phyloP scores from a whole-genome alignment of 441 rosid genomes.

The Eruca vesicaria region DNA sequence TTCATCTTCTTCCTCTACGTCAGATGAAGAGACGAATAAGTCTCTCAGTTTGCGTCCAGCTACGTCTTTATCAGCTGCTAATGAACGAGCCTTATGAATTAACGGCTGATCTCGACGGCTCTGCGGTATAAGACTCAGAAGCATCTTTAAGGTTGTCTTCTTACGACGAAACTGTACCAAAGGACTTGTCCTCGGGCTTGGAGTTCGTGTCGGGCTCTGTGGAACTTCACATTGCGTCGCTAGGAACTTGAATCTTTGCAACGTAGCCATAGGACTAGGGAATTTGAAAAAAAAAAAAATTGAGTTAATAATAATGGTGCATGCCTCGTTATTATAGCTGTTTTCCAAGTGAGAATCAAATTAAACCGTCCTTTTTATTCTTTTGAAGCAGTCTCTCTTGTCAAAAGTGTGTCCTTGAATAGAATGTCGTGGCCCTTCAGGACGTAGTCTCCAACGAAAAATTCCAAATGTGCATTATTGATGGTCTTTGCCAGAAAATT shows the following conservation, averaged over 20 bases:
- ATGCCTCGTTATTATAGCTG: conserved; percentile 26
- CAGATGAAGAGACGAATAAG: conserved; percentile 54
- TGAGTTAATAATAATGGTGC: conserved; percentile 5
- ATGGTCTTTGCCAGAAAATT: conserved; percentile 9
- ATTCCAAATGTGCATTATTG: conserved; percentile 29
- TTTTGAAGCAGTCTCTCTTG: conserved; percentile 29
- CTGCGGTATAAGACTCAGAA: conserved; percentile 51
- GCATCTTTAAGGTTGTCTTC: conserved; percentile 71
- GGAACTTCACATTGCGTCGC: conserved; percentile 77
- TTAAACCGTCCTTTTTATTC: conserved; percentile 33
- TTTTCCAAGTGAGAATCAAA: conserved; percentile 46
- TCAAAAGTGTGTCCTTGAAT: conserved; percentile 53
- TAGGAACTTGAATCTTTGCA: conserved; percentile 76
- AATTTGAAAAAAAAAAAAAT: too few species aligned
- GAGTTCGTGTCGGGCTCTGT: conserved; percentile 67
- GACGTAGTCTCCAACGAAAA: conserved; percentile 18
- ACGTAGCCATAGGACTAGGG: conserved; percentile 50
- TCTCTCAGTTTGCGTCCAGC: conserved; percentile 54
- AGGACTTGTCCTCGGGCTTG: conserved; percentile 69
- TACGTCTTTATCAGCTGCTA: conserved; percentile 20
- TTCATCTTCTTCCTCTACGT: conserved; percentile 34
- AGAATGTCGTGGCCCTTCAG: conserved; percentile 44
- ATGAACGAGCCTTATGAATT: conserved; percentile 13
- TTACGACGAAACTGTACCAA: conserved; percentile 57
- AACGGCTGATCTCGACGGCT: conserved; percentile 30